Percentiles rank a stretch among this genome's conserved stretches.
These are phyloP conservation scores for Leishmania guyanensis DNA, from an alignment of 208 protist genomes.

Conservation along the genomic window DNA sequence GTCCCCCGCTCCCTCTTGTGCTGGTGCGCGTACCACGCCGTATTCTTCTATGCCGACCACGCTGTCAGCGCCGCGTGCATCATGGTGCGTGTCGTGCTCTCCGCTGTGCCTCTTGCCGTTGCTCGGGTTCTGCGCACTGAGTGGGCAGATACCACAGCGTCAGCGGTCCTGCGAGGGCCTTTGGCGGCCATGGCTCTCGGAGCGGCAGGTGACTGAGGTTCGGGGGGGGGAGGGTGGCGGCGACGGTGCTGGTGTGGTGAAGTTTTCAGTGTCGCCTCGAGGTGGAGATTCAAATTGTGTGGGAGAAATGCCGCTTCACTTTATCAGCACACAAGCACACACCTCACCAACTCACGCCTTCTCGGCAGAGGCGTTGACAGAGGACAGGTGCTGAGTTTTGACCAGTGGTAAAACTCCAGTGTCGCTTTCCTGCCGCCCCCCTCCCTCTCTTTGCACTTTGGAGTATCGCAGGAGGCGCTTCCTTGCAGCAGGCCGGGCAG, in stretches of 20 bases:
- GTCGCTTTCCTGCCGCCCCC: neutral
- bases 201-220: neutral
- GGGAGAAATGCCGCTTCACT: conserved; percentile 4
- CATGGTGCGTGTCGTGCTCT: conserved; percentile 14
- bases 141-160: conserved; percentile 2
- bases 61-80: conserved; percentile 27
- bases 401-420: neutral
- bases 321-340: neutral
- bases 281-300: conserved; percentile 31
- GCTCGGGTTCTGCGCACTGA: conserved; percentile 5
- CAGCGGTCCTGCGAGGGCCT: neutral
- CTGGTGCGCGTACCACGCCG: conserved; percentile 31
- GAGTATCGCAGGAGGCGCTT: neutral
- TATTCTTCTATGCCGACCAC: conserved; percentile 34
- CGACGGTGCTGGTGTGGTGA: conserved; percentile 15
- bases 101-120: conserved; percentile 14
- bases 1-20: conserved; percentile 4
- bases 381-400: neutral
- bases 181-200: neutral
- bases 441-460: neutral
- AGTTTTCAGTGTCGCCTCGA: conserved; percentile 23
- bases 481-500: neutral
- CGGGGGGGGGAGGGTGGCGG: neutral
- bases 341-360: neutral
- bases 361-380: neutral